Evolutionary conservation across 331 rosid species (phyloP), one percentile per base, ranked within the genome.

Genomic region (Quercus phellos): DNA sequence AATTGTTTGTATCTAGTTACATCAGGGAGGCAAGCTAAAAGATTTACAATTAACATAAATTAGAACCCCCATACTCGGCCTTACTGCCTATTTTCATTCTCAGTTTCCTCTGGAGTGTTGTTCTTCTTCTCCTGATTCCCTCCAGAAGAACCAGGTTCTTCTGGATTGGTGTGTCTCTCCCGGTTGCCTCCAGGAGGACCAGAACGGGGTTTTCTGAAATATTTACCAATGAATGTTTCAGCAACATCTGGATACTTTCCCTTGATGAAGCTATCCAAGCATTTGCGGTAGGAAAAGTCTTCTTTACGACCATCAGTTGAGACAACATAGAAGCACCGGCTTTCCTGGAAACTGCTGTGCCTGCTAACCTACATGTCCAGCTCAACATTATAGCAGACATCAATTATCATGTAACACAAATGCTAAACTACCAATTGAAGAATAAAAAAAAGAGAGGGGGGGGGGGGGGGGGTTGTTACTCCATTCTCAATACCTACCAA

Each of bases 221-320:
- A 46, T 13, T 46, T 46, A 13, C 16, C 16, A 13, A 12, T 46
- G 53, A 46, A 46, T 46, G 53, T 46, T 46, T 46, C 53, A 12
- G 53, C 53, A 11, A 46, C 53, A 46, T 46, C 53, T 3, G 53
- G 90, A 85, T 84, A 90, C 82, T 89, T 92, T 76, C 74, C 78
- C 81, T 32, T 90, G 12, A 92, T 34, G 0, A 81, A 75, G 80
- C 83, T 91, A 6, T 85, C 97, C 51, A 94, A 76, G 84, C 98
- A 90, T 71, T 94, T 94, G 2, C 90, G 77, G 60, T 90, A 90
- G 0, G 99, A 94, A 50, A 94, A 94, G 73, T 94, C 99, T 75
- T 87, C 90, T 74, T 38, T 88, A 18, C 9, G 79, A 27, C 97
- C 98, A 58, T 90, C 94, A 14, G 96, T 88, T 56, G 83, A 70